Conservation (phyloP, 2,329 filamentous ascomycete species). For the Colletotrichum falcatum region DNA sequence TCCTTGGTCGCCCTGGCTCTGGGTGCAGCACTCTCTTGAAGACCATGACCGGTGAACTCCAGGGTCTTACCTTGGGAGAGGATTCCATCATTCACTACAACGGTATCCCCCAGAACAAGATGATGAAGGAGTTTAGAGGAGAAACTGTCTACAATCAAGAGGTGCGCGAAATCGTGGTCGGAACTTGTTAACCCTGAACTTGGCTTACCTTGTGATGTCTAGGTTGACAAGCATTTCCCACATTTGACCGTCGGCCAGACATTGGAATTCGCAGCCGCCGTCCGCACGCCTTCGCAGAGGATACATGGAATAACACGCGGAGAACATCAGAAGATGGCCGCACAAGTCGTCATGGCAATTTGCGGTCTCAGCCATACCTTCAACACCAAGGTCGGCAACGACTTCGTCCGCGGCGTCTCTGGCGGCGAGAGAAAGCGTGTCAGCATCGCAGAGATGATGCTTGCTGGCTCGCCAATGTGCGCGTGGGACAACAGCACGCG, state of each 20-base stretch:
- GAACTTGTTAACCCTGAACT: too few relatives aligned
- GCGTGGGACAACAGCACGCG: constrained; percentile 80
- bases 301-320: constrained; percentile 71
- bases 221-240: constrained; percentile 79
- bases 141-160: constrained; percentile 83
- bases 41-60: constrained; percentile 69
- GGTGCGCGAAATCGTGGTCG: constrained; percentile 47
- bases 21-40: constrained; percentile 75
- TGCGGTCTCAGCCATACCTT: constrained; percentile 80
- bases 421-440: constrained; percentile 84
- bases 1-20: constrained; percentile 74
- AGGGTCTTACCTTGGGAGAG: constrained; percentile 66
- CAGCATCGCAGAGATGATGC: constrained; percentile 81
- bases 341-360: constrained; percentile 75
- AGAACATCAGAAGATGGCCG: constrained; percentile 71
- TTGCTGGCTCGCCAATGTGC: constrained; percentile 68
- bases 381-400: constrained; percentile 80
- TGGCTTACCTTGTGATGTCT: not conserved
- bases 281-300: constrained; percentile 74
- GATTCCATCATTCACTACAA: constrained; percentile 70
- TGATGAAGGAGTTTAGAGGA: constrained; percentile 71
- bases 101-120: constrained; percentile 65
- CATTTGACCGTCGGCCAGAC: constrained; percentile 83
- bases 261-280: constrained; percentile 77
- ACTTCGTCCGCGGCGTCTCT: constrained; percentile 77